Conservation (phyloP, 768 basidiomycete genomes). For the Mycena maculata region DNA sequence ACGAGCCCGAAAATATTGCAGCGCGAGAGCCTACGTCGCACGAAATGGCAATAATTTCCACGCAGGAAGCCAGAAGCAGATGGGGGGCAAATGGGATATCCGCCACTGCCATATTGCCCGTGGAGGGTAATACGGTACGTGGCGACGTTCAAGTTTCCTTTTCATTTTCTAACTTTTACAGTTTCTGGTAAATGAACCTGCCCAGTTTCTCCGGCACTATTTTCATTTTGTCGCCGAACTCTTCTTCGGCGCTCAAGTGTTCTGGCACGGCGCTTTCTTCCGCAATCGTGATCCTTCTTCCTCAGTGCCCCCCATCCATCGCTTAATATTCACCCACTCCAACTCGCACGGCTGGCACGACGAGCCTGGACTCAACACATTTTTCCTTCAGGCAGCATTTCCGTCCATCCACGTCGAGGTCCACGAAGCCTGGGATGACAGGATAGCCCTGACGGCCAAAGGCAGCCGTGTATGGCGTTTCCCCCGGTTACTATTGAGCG, state of each 20-base stretch:
- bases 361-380: constrained; percentile 78
- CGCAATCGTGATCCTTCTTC: constrained; percentile 24
- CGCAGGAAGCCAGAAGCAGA: constrained; percentile 64
- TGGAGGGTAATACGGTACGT: constrained; percentile 79
- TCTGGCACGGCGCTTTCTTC: constrained; percentile 71
- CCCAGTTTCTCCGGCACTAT: constrained; percentile 82
- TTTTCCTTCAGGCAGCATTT: constrained; percentile 79
- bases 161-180: constrained; percentile 34
- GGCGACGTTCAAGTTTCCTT: not conserved
- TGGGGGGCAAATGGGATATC: constrained; percentile 63
- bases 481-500: constrained; percentile 73
- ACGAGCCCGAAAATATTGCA: constrained; percentile 72
- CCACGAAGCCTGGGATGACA: constrained; percentile 81
- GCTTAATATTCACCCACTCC: constrained; percentile 78
- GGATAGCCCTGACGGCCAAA: constrained; percentile 77
- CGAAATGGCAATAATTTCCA: constrained; percentile 71
- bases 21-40: constrained; percentile 72
- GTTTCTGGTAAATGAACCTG: constrained; percentile 74
- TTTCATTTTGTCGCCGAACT: constrained; percentile 91
- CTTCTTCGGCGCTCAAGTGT: constrained; percentile 78
- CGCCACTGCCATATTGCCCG: constrained; percentile 59
- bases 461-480: constrained; percentile 79
- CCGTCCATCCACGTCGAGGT: constrained; percentile 78
- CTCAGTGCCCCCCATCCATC: constrained; percentile 66
- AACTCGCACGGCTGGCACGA: constrained; percentile 76